phyloP scores from a whole-genome alignment of 805 yeast species.

The Teunomyces kruisii region DNA sequence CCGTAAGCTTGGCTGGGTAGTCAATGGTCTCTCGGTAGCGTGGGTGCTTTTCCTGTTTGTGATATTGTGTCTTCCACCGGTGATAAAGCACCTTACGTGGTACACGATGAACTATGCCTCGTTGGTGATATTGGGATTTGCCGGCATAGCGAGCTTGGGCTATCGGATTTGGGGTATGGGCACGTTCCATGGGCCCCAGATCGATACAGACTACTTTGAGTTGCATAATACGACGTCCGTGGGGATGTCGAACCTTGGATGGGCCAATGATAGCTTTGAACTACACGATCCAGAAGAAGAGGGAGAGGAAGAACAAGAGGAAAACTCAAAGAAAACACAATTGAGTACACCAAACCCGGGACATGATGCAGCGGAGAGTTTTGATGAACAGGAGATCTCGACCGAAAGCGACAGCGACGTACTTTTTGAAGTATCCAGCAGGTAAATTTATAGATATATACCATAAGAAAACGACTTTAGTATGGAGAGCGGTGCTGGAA shows the following conservation, averaged over 20 bases:
- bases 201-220: slow-evolving; percentile 46
- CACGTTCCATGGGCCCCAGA: slow-evolving; percentile 63
- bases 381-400: slow-evolving; percentile 4
- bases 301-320: neutral
- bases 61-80: slow-evolving; percentile 71
- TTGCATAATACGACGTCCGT: slow-evolving; percentile 29
- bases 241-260: slow-evolving; percentile 8
- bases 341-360: neutral
- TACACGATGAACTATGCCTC: slow-evolving; percentile 60
- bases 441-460: neutral
- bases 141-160: slow-evolving; percentile 47
- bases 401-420: slow-evolving; percentile 11
- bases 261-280: slow-evolving; percentile 10
- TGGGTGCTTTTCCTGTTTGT: slow-evolving; percentile 62
- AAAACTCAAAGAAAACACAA: neutral
- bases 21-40: slow-evolving; percentile 56
- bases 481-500: neutral
- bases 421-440: slow-evolving; percentile 6
- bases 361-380: neutral
- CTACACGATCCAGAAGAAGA: slow-evolving; percentile 6
- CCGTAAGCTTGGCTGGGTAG: slow-evolving; percentile 60
- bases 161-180: slow-evolving; percentile 62
- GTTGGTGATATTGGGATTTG: slow-evolving; percentile 54
- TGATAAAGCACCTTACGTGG: slow-evolving; percentile 43
- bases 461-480: neutral